Evolutionary conservation across 441 rosid genomes (phyloP).

Genomic region (Pelargonium myrrhifolium): DNA sequence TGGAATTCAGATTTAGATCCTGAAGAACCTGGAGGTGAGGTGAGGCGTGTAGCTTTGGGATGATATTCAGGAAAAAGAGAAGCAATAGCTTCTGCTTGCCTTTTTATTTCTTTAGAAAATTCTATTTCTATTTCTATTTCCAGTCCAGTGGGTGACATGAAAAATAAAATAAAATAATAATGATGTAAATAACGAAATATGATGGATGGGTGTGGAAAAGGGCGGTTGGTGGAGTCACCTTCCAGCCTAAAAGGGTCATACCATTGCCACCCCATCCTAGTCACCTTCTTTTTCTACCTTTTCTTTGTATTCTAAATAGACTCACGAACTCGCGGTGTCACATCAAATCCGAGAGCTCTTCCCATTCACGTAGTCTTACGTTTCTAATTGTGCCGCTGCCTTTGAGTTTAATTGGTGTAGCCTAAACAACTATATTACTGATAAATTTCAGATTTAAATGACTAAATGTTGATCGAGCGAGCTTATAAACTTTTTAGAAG

Average conservation of each 20-base stretch:
- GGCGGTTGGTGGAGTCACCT: conserved; percentile 23
- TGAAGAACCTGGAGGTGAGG: conserved; percentile 6
- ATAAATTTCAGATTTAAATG: too few relatives aligned
- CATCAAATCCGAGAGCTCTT: too few relatives aligned
- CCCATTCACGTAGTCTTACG: too few relatives aligned
- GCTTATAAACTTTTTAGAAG: too few relatives aligned
- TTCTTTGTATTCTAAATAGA: too few relatives aligned
- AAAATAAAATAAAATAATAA: too few relatives aligned
- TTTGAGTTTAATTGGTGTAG: too few relatives aligned
- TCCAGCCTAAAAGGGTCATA: conserved; percentile 67
- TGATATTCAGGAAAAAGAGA: conserved; percentile 17
- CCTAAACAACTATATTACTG: too few relatives aligned
- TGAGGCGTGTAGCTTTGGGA: conserved; percentile 3
- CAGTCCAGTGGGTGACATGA: neutral
- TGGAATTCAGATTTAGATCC: conserved; percentile 13
- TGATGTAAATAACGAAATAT: neutral
- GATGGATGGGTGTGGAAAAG: conserved; percentile 7
- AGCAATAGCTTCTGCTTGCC: neutral
- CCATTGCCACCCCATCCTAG: conserved; percentile 16
- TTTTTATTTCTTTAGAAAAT: neutral
- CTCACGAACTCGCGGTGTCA: too few relatives aligned
- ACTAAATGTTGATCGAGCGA: too few relatives aligned
- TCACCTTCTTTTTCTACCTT: conserved; percentile 13
- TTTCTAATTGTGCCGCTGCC: too few relatives aligned
- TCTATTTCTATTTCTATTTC: neutral